A percentile compares a stretch with the other conserved stretches of the same genome.
phyloP scores from a whole-genome alignment of 2,329 filamentous ascomycete genomes.

The Colletotrichum gloeosporioides region DNA sequence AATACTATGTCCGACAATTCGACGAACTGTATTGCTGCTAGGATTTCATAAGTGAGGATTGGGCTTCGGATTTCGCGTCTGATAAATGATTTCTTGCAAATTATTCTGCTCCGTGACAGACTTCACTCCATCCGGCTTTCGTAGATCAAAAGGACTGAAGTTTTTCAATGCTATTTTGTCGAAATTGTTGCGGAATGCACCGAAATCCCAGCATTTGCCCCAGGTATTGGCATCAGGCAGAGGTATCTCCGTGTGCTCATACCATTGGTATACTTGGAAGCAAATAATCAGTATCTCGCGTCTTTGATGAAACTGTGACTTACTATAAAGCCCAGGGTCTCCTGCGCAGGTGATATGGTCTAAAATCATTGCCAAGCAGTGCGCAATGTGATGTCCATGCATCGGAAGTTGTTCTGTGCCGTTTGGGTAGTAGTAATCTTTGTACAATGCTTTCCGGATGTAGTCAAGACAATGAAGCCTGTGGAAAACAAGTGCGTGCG shows the following conservation, averaged over 20 bases:
- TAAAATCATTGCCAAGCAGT: conserved; percentile 1
- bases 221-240: conserved; percentile 5
- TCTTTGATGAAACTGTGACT: neutral
- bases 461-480: conserved; percentile 3
- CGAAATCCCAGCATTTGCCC: conserved; percentile 9
- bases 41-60: neutral
- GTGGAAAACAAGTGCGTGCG: neutral
- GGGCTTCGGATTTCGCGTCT: neutral
- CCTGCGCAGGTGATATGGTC: conserved; percentile 1
- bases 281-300: neutral
- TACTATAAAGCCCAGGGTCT: conserved; percentile 2
- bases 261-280: conserved; percentile 1
- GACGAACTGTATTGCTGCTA: neutral
- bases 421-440: conserved; percentile 4
- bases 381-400: neutral
- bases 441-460: conserved; percentile 4
- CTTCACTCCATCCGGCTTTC: neutral
- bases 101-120: conserved; percentile 2
- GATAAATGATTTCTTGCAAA: conserved; percentile 4
- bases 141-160: neutral
- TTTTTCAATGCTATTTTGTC: neutral
- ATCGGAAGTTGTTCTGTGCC: conserved; percentile 1
- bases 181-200: neutral
- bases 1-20: neutral
- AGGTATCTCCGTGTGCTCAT: neutral